Evolutionary conservation across 169 alveolate genomes (phyloP).

Genomic region (Plasmodium cynomolgi): DNA sequence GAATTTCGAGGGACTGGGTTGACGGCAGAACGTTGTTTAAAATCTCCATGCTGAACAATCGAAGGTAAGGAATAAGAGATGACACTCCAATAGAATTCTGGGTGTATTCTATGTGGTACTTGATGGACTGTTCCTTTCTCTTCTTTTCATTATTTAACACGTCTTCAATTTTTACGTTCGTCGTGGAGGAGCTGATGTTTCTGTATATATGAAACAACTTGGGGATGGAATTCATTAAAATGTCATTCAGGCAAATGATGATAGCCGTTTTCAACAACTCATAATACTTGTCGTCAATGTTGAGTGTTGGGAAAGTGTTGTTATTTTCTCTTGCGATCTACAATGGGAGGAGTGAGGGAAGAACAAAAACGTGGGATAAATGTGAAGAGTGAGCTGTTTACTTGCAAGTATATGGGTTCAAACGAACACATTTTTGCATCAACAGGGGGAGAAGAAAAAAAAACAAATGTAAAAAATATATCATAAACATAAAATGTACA

Average conservation of each 20-base stretch:
- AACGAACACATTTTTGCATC: too few species aligned
- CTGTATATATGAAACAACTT: constrained; percentile 40
- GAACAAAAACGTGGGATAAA: background rate
- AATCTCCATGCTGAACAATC: constrained; percentile 71
- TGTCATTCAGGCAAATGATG: constrained; percentile 62
- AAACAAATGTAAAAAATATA: too few species aligned
- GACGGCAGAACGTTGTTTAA: constrained; percentile 72
- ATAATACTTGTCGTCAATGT: constrained; percentile 53
- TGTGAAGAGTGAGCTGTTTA: background rate
- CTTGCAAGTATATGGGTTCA: too few species aligned
- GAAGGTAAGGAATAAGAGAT: constrained; percentile 67
- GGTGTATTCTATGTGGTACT: constrained; percentile 69
- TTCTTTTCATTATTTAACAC: constrained; percentile 48
- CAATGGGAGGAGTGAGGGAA: background rate
- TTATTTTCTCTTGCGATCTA: constrained; percentile 5
- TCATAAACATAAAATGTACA: too few species aligned
- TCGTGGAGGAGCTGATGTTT: background rate
- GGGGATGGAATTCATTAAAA: constrained; percentile 70
- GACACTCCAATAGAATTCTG: constrained; percentile 38
- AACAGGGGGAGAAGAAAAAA: too few species aligned
- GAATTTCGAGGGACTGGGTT: constrained; percentile 74
- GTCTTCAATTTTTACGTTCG: constrained; percentile 38
- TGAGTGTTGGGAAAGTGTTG: constrained; percentile 19
- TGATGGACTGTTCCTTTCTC: constrained; percentile 68
- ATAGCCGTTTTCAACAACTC: constrained; percentile 70